Evolutionary conservation across 2,329 filamentous ascomycete species (phyloP).

Genomic region (Claviceps monticola): DNA sequence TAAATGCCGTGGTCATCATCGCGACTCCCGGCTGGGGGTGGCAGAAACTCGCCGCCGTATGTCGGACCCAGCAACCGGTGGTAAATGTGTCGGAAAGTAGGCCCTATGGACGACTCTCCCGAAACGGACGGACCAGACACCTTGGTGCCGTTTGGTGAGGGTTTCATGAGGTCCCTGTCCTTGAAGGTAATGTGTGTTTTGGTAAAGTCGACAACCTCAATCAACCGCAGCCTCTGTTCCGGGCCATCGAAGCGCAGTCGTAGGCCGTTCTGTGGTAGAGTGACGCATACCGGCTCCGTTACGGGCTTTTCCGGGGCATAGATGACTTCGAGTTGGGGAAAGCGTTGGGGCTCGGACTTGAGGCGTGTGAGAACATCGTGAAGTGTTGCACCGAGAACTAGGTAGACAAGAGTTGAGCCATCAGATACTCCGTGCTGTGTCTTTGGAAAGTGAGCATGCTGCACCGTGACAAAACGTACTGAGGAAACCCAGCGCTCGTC

Average conservation of each 20-base stretch:
- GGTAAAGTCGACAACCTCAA: slow-evolving; percentile 83
- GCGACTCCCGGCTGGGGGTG: slow-evolving; percentile 36
- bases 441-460: neutral
- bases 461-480: slow-evolving; percentile 14
- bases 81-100: slow-evolving; percentile 80
- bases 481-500: slow-evolving; percentile 51
- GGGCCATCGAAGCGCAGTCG: slow-evolving; percentile 86
- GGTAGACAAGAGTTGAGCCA: neutral
- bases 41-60: slow-evolving; percentile 83
- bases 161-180: slow-evolving; percentile 62
- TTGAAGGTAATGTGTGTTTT: slow-evolving; percentile 75
- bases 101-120: slow-evolving; percentile 35
- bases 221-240: slow-evolving; percentile 78
- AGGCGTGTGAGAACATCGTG: slow-evolving; percentile 79
- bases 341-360: slow-evolving; percentile 73
- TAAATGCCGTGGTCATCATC: slow-evolving; percentile 57
- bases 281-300: slow-evolving; percentile 57
- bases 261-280: slow-evolving; percentile 72
- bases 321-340: slow-evolving; percentile 68
- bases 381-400: slow-evolving; percentile 79
- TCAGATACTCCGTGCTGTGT: neutral
- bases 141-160: slow-evolving; percentile 23
- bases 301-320: slow-evolving; percentile 69
- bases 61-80: slow-evolving; percentile 87
- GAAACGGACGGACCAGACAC: slow-evolving; percentile 20